Percentiles rank a stretch among this genome's conserved stretches.
phyloP scores from a whole-genome alignment of 805 yeast species.

The Wickerhamiella qilinensis region DNA sequence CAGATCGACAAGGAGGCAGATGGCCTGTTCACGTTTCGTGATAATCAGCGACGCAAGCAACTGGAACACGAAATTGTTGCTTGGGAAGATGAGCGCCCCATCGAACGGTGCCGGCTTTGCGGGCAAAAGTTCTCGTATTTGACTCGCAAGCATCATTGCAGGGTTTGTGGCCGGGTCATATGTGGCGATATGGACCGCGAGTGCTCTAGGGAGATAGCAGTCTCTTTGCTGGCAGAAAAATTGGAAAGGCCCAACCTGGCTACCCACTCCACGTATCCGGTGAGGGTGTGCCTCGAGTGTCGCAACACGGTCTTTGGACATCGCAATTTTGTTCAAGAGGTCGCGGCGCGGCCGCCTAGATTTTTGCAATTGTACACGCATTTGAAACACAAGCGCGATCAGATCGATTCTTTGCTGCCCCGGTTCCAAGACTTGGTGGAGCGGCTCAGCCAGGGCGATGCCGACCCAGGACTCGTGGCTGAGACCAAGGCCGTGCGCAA shows the following conservation, averaged over 20 bases:
- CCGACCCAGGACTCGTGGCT: conserved; percentile 3
- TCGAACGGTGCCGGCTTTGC: conserved; percentile 49
- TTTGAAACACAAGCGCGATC: conserved; percentile 25
- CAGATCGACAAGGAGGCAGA: conserved; percentile 10
- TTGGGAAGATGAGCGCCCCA: conserved; percentile 47
- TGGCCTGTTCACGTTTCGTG: conserved; percentile 19
- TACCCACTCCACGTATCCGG: conserved; percentile 7
- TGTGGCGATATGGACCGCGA: conserved; percentile 48
- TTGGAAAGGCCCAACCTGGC: conserved; percentile 9
- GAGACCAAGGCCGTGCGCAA: conserved; percentile 21
- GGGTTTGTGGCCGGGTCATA: conserved; percentile 70
- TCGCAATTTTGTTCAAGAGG: conserved; percentile 32
- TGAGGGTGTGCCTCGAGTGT: conserved; percentile 60
- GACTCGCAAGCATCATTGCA: conserved; percentile 73
- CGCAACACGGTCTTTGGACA: conserved; percentile 42
- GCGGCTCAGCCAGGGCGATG: conserved; percentile 21
- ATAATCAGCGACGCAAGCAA: conserved; percentile 17
- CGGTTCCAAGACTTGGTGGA: conserved; percentile 27
- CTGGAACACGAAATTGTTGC: conserved; percentile 34
- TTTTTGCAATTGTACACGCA: conserved; percentile 28
- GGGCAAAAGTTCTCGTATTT: conserved; percentile 36
- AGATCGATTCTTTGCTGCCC: conserved; percentile 28
- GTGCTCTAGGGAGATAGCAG: conserved; percentile 63
- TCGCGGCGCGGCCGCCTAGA: conserved; percentile 21
- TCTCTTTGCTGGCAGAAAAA: conserved; percentile 22